Evolutionary conservation across 257 asterid genomes (phyloP).

Genomic region (Ilex asprella): DNA sequence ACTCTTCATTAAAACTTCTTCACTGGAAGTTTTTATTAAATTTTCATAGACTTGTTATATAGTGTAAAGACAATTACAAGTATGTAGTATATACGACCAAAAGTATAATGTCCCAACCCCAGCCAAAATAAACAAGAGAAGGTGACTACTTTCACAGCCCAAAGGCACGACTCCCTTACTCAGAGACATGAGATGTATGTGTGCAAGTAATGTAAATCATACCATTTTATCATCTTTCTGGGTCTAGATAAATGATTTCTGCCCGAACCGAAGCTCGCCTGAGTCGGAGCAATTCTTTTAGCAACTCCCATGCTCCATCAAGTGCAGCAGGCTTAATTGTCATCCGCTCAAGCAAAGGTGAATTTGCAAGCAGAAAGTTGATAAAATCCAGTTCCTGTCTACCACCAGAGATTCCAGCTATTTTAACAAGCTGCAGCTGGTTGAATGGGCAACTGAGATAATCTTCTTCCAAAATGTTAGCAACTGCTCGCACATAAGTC

Average conservation of each 20-base stretch:
- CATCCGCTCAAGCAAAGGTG: slow-evolving; percentile 79
- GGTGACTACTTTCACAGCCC: too few species aligned
- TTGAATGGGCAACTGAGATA: slow-evolving; percentile 33
- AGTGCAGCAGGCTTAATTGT: slow-evolving; percentile 57
- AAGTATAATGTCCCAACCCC: too few species aligned
- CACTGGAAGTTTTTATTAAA: too few species aligned
- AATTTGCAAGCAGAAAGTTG: slow-evolving; percentile 59
- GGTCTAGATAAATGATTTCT: slow-evolving; percentile 62
- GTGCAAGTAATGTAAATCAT: too few species aligned
- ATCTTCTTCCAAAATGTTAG: slow-evolving; percentile 26
- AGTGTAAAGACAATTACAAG: too few species aligned
- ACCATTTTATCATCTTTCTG: slow-evolving; percentile 4
- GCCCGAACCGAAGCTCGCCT: slow-evolving; percentile 75
- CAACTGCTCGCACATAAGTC: slow-evolving; percentile 14
- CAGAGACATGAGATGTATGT: too few species aligned
- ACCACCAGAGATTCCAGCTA: slow-evolving; percentile 58
- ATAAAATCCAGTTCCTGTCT: slow-evolving; percentile 67
- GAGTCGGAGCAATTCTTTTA: slow-evolving; percentile 74
- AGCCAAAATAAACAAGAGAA: too few species aligned
- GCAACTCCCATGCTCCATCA: slow-evolving; percentile 68
- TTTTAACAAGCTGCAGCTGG: slow-evolving; percentile 56
- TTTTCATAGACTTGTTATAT: too few species aligned
- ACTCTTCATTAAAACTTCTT: too few species aligned
- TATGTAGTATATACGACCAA: too few species aligned
- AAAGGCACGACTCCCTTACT: too few species aligned